Conservation (phyloP, 140 eudicot genomes). For the Cichorium intybus region DNA sequence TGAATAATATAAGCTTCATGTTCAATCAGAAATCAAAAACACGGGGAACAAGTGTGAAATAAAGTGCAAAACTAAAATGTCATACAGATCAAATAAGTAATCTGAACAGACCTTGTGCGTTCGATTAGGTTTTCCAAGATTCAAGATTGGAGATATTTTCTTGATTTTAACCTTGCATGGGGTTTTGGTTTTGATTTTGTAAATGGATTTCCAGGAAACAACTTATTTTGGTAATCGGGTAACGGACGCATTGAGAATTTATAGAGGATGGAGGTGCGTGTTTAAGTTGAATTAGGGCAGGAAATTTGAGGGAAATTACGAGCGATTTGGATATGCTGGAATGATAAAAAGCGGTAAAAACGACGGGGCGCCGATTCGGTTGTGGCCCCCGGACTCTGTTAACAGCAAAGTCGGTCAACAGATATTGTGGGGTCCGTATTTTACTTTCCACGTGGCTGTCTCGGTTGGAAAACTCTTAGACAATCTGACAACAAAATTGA, state of each 20-base stretch:
- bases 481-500: no score
- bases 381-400: neutral
- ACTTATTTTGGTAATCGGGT: neutral
- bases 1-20: no score
- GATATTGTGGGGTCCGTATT: conserved; percentile 1
- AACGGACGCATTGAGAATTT: conserved; percentile 21
- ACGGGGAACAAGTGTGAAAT: no score
- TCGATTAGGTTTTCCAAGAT: conserved; percentile 21
- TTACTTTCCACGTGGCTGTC: no score
- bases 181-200: no score
- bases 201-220: no score
- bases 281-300: conserved; percentile 17
- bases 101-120: conserved; percentile 38
- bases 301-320: conserved; percentile 7
- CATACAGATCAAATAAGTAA: no score
- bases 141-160: neutral
- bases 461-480: no score
- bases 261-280: conserved; percentile 15
- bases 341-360: neutral
- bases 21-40: no score
- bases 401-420: neutral
- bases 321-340: conserved; percentile 22
- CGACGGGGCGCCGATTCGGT: conserved; percentile 23
- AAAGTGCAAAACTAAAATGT: no score
- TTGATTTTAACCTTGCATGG: neutral